Evolutionary conservation across 2,329 filamentous ascomycete species (phyloP).

Genomic region (Neonectria neomacrospora): DNA sequence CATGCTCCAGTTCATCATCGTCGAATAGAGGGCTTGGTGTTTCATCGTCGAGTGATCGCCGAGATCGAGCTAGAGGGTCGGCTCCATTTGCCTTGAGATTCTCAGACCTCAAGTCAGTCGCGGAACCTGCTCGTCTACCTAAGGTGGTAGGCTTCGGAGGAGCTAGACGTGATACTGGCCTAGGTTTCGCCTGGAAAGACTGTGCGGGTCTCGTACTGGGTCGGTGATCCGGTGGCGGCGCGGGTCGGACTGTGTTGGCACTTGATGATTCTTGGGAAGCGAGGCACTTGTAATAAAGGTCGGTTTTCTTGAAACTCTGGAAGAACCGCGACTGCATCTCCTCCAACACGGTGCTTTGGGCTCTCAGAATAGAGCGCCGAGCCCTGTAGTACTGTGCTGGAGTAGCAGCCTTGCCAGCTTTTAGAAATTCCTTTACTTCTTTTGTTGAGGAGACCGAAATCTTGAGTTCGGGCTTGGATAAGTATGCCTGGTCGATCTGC

Average conservation of each 20-base stretch:
- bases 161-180: constrained; percentile 56
- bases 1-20: constrained; percentile 80
- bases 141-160: constrained; percentile 49
- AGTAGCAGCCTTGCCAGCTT: constrained; percentile 79
- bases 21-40: constrained; percentile 73
- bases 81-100: constrained; percentile 51
- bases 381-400: constrained; percentile 85
- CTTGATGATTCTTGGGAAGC: constrained; percentile 81
- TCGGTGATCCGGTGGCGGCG: constrained; percentile 38
- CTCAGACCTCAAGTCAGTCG: constrained; percentile 58
- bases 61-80: constrained; percentile 57
- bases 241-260: constrained; percentile 39
- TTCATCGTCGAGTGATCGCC: constrained; percentile 78
- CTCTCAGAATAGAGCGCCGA: constrained; percentile 80
- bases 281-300: constrained; percentile 95
- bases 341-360: constrained; percentile 85
- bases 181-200: constrained; percentile 58
- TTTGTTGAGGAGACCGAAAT: constrained; percentile 76
- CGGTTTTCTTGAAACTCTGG: constrained; percentile 88
- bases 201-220: constrained; percentile 47
- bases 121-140: constrained; percentile 58
- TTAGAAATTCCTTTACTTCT: constrained; percentile 80
- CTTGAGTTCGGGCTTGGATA: constrained; percentile 83
- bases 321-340: constrained; percentile 86
- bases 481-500: constrained; percentile 91